phyloP scores from a whole-genome alignment of 176 grass and related monocot genomes.

The Eragrostis nindensis region DNA sequence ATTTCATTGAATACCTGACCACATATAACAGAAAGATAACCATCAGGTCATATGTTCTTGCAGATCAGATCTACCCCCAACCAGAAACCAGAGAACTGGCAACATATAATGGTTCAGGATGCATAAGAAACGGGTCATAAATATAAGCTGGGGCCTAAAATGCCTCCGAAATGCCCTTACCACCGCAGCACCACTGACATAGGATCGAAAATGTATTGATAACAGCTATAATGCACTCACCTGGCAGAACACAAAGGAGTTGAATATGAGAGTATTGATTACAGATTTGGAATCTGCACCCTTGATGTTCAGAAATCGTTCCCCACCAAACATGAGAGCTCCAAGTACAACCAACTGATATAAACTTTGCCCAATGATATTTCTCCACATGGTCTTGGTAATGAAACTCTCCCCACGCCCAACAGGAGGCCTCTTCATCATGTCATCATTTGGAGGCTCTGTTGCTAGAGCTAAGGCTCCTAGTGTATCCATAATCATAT shows the following conservation, averaged over 20 bases:
- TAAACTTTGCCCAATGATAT: conserved; percentile 87
- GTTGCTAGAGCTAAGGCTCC: conserved; percentile 95
- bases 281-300: conserved; percentile 60
- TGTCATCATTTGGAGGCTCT: conserved; percentile 86
- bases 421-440: conserved; percentile 86
- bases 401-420: conserved; percentile 75
- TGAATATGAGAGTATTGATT: conserved; percentile 93
- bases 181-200: not conserved
- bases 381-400: conserved; percentile 92
- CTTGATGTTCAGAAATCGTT: conserved; percentile 65
- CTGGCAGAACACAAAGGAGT: conserved; percentile 97
- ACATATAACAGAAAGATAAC: not conserved
- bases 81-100: not conserved
- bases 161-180: not conserved
- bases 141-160: not conserved
- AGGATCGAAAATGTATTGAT: not conserved
- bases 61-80: not conserved
- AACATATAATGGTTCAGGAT: not conserved
- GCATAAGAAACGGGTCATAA: not conserved
- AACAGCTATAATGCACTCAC: conserved; percentile 43
- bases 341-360: conserved; percentile 87
- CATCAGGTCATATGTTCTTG: not conserved
- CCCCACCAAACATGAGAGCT: conserved; percentile 71
- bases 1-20: conserved; percentile 95
- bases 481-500: conserved; percentile 99